Conservation (phyloP, 371 early-diverging fungal genomes). For the Mucor mucedo region DNA sequence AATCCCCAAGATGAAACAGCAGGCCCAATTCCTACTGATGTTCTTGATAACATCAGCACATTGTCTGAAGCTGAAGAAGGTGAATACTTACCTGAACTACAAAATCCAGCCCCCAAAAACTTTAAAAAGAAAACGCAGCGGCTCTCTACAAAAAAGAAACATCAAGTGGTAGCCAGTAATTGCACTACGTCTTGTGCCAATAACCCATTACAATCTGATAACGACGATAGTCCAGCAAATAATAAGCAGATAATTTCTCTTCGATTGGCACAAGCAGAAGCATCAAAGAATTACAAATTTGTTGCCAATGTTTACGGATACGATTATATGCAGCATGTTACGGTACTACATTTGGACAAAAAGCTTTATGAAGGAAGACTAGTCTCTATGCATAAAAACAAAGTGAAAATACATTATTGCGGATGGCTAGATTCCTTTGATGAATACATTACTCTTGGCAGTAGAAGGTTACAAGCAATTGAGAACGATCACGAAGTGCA, state of each 20-base stretch:
- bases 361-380: conserved; percentile 61
- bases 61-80: not conserved
- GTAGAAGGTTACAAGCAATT: conserved; percentile 52
- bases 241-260: conserved; percentile 14
- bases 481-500: conserved; percentile 45
- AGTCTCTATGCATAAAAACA: conserved; percentile 51
- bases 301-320: conserved; percentile 63
- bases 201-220: not conserved
- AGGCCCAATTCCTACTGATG: not conserved
- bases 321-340: conserved; percentile 60
- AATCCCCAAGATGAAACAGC: conserved; percentile 1
- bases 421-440: conserved; percentile 65
- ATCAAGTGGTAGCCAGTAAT: not conserved
- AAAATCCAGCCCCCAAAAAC: not conserved
- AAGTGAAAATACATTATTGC: conserved; percentile 61
- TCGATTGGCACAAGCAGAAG: conserved; percentile 24
- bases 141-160: not conserved
- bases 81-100: not conserved
- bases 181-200: not conserved
- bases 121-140: not conserved
- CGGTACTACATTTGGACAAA: conserved; percentile 53
- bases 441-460: conserved; percentile 63
- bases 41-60: not conserved
- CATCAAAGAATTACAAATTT: conserved; percentile 31
- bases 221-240: not conserved